Conservation (phyloP, 306 rosid species). For the Lotus japonicus region DNA sequence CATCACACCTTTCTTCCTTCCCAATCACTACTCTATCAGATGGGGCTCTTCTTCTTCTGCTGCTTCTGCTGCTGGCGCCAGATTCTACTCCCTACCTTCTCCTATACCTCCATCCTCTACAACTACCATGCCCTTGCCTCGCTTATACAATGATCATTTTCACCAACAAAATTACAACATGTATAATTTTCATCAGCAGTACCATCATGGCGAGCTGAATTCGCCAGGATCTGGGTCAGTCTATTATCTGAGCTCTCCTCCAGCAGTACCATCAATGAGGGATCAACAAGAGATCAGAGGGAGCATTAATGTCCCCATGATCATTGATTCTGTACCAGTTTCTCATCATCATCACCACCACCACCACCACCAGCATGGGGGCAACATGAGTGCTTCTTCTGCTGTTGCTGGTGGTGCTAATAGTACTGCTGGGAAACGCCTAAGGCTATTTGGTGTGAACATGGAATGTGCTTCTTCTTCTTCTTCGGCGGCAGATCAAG, state of each 20-base stretch:
- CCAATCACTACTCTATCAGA: constrained; percentile 32
- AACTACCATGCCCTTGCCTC: too few relatives aligned
- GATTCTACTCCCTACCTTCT: constrained; percentile 30
- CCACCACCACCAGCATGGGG: neutral
- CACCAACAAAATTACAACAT: constrained; percentile 25
- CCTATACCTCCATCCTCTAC: constrained; percentile 8
- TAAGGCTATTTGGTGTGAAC: constrained; percentile 82
- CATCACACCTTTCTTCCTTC: constrained; percentile 35
- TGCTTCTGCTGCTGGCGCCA: neutral
- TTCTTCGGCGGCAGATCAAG: neutral
- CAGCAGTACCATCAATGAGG: neutral
- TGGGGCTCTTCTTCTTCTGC: constrained; percentile 18
- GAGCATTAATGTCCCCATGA: constrained; percentile 26
- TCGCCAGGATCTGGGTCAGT: constrained; percentile 28
- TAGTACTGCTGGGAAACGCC: constrained; percentile 29
- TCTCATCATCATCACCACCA: constrained; percentile 12
- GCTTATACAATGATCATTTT: constrained; percentile 17
- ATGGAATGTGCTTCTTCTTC: constrained; percentile 56
- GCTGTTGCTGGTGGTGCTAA: neutral
- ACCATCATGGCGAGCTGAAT: constrained; percentile 8
- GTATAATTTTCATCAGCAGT: constrained; percentile 20
- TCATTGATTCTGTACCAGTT: constrained; percentile 47
- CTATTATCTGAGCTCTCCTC: constrained; percentile 30
- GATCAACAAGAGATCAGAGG: neutral
- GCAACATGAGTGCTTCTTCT: neutral